These are phyloP conservation scores for Cadophora sp. DNA, from an alignment of 2,329 filamentous ascomycete genomes.

Conservation along the genomic window DNA sequence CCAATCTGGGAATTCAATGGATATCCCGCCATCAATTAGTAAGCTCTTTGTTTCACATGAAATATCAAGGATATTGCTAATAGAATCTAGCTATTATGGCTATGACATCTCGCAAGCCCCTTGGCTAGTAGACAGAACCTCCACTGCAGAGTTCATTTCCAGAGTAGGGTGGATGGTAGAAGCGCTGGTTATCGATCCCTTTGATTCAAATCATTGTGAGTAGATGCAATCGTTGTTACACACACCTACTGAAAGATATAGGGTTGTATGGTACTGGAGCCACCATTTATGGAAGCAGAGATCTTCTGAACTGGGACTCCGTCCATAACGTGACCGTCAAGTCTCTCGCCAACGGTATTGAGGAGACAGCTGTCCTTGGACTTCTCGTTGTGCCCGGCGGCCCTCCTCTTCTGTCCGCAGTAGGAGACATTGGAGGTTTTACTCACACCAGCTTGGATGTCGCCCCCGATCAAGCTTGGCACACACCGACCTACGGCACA, in stretches of 20 bases:
- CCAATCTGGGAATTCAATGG: constrained; percentile 32
- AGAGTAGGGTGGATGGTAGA: constrained; percentile 67
- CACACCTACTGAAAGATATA: neutral
- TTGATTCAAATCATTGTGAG: constrained; percentile 60
- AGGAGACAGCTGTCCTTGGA: constrained; percentile 37
- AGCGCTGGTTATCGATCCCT: constrained; percentile 61
- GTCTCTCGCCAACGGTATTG: constrained; percentile 38
- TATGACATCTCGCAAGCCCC: constrained; percentile 35
- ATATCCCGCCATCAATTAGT: constrained; percentile 22
- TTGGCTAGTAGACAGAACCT: constrained; percentile 34
- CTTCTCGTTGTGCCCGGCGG: constrained; percentile 37
- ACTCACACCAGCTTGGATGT: constrained; percentile 24
- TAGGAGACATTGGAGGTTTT: constrained; percentile 41
- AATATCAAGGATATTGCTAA: too few species aligned
- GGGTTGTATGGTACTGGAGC: constrained; percentile 65
- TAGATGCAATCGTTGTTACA: neutral
- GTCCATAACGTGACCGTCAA: constrained; percentile 28
- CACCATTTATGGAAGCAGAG: constrained; percentile 57
- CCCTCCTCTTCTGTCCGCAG: constrained; percentile 36
- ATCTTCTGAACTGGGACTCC: constrained; percentile 33
- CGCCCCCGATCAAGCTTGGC: constrained; percentile 27
- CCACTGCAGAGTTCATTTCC: constrained; percentile 28
- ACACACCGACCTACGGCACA: constrained; percentile 29
- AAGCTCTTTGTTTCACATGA: too few species aligned
- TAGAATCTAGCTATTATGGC: constrained; percentile 32